Base-by-base conservation (phyloP, 2,329 filamentous ascomycete species). In the Calonectria fujianensis region DNA sequence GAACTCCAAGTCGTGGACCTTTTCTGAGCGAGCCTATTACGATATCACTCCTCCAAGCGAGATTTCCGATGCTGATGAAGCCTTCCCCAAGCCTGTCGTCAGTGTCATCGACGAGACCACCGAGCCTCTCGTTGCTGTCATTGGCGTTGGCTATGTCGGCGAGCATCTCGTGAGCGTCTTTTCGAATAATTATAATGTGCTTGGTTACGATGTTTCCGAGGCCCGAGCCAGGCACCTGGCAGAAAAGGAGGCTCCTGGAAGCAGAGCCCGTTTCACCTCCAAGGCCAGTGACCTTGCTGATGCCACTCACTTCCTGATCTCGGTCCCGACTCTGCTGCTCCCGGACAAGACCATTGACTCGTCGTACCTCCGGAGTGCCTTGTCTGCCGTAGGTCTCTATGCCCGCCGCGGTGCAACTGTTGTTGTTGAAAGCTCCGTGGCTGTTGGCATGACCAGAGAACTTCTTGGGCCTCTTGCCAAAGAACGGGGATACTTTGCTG, bases 111-210 rank as follows among this genome's bases (percentile, higher is more conserved):
- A 77, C 39, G 9, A 61, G 7, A 51, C 45, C 5, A 50, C 61
- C 20, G 79, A 84, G 5, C 84, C 86, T 10, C 73, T 86, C 7
- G 85, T 90, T 4, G 88, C 87, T 67, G 84, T 90, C 39, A 87
- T 90, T 32, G 89, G 89, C 4, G 87, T 90, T 20, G 89, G 89
- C 51, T 90, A 90, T 78, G 88, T 90, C 6, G 89, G 89, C 10
- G 84, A 85, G 70, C 87, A 90, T 72, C 86, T 90, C 16, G 85
- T 89, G 51, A 79, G 82, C 8, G 83, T 82, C 20, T 90, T 90
- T 73, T 84, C 85, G 13, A 81, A 75, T 2, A 78, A 81, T 20
- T 88, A 85, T 75, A 75, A 82, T 20, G 84, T 89, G 8, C 80
- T 90, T 50, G 89, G 86, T n/a, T 90, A 87, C 77, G 88, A 90